Conservation (phyloP, 305 asterid genomes). For the Nicotiana rustica region DNA sequence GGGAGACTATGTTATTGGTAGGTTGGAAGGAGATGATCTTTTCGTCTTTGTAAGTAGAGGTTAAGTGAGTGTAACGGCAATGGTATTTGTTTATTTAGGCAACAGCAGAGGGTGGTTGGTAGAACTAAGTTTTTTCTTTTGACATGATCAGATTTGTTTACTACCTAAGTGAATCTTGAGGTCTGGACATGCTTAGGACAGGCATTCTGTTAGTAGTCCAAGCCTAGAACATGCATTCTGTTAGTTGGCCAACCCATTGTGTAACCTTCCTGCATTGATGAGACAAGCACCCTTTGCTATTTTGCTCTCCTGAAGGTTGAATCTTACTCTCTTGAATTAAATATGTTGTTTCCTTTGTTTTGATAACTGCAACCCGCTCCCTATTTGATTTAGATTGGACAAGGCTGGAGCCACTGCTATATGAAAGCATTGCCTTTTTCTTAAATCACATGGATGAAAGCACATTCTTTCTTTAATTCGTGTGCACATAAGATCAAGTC, state of each 20-base stretch:
- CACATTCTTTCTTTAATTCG: background rate
- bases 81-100: background rate
- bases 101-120: conserved; percentile 15
- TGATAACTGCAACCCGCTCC: background rate
- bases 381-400: too few relatives aligned
- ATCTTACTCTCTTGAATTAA: too few relatives aligned
- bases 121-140: background rate
- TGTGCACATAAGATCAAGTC: background rate
- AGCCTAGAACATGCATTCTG: background rate
- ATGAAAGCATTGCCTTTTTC: conserved; percentile 1
- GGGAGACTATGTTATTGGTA: too few relatives aligned
- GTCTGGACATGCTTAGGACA: background rate
- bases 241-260: conserved; percentile 23
- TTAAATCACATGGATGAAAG: background rate
- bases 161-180: background rate
- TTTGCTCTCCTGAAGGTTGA: too few relatives aligned
- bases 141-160: background rate
- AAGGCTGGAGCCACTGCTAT: background rate
- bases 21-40: too few relatives aligned
- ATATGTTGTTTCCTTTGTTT: background rate
- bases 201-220: background rate
- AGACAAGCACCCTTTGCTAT: conserved; percentile 22
- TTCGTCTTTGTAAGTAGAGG: background rate
- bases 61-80: background rate
- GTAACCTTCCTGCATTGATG: conserved; percentile 15